phyloP scores from a whole-genome alignment of 1,139 yeast genomes.

The Saccharomyces hybrid region DNA sequence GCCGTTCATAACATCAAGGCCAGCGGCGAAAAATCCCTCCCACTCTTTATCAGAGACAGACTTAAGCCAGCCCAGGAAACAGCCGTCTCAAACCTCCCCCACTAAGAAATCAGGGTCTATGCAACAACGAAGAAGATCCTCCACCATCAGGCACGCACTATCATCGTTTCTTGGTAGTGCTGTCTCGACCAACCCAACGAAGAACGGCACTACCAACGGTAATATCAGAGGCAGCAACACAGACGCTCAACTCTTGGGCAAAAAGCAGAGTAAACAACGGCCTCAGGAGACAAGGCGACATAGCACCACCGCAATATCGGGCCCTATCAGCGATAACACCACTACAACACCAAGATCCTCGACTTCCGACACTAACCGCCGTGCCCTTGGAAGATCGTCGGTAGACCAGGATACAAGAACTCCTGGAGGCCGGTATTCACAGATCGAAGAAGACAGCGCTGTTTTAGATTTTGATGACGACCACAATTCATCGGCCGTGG shows the following conservation, averaged over 20 bases:
- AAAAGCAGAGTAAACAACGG: neutral
- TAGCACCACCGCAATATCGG: neutral
- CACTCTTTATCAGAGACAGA: neutral
- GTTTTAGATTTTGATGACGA: conserved; percentile 6
- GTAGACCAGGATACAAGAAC: neutral
- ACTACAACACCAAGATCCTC: neutral
- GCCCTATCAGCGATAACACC: neutral
- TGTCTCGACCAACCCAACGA: neutral
- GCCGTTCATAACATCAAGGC: neutral
- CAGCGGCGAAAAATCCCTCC: neutral
- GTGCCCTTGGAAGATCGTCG: neutral
- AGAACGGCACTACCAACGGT: neutral
- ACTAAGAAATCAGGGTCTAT: neutral
- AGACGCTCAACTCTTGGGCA: conserved; percentile 2
- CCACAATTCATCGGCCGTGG: neutral
- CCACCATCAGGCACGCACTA: conserved; percentile 21
- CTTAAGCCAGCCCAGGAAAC: neutral
- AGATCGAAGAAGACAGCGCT: neutral
- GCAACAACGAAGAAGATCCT: conserved; percentile 12
- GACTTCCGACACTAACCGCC: neutral
- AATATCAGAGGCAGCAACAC: neutral
- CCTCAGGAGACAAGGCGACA: neutral
- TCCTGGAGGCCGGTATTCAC: neutral
- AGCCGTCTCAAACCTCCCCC: neutral
- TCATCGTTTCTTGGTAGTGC: conserved; percentile 16